phyloP scores from a whole-genome alignment of 306 rosid species.

The Arachis stenosperma region DNA sequence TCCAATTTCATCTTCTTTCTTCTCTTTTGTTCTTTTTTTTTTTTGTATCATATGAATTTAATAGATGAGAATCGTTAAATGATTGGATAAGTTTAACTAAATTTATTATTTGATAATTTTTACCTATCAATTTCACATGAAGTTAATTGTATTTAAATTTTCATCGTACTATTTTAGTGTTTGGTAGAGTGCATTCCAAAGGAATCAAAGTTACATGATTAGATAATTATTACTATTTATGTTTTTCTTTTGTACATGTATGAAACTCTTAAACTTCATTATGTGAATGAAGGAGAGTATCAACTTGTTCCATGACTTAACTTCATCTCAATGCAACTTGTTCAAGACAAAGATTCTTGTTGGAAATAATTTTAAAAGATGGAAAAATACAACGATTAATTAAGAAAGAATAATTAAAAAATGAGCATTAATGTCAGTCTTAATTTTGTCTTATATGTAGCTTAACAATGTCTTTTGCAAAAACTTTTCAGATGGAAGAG shows the following conservation, averaged over 20 bases:
- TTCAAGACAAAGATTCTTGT: no score
- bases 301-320: not conserved
- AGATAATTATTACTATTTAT: not conserved
- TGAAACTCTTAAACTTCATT: not conserved
- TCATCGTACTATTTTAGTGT: not conserved
- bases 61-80: no score
- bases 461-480: not conserved
- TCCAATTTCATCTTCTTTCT: not conserved
- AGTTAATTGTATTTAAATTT: no score
- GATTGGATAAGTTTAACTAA: no score
- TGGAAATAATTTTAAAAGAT: no score
- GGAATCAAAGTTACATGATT: not conserved
- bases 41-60: not conserved
- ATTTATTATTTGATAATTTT: no score
- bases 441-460: no score
- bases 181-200: not conserved
- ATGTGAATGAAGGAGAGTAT: not conserved
- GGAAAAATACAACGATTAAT: no score
- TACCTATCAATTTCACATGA: no score
- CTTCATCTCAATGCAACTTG: no score
- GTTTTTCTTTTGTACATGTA: not conserved
- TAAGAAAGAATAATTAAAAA: no score
- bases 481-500: conserved; percentile 38
- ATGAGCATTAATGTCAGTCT: no score
- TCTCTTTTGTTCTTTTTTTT: not conserved